These are phyloP conservation scores for Neofusicoccum laricinum DNA, from an alignment of 2,329 filamentous ascomycete genomes.

Conservation along the genomic window DNA sequence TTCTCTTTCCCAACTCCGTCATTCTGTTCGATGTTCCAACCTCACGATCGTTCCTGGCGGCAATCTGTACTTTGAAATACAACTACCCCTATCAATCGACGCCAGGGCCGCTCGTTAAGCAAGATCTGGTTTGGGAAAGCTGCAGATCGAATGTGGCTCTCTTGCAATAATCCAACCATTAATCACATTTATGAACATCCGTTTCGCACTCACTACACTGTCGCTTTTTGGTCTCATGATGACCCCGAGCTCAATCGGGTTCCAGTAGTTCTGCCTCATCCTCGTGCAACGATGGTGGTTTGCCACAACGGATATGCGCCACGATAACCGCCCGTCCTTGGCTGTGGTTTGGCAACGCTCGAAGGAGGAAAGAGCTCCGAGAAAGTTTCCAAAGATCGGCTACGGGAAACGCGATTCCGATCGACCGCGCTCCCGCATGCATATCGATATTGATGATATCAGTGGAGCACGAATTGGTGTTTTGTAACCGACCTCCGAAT, in stretches of 20 bases:
- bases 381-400: neutral
- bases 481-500: neutral
- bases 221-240: too few species aligned
- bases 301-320: too few species aligned
- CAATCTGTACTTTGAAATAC: neutral
- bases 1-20: too few species aligned
- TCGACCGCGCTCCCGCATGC: neutral
- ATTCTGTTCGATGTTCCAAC: too few species aligned
- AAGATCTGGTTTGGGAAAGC: too few species aligned
- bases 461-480: neutral
- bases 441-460: neutral
- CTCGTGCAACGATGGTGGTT: too few species aligned
- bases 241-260: too few species aligned
- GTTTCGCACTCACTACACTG: too few species aligned
- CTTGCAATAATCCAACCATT: neutral
- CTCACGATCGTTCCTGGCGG: neutral
- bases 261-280: too few species aligned
- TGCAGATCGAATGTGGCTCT: neutral
- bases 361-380: neutral
- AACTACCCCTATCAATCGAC: neutral
- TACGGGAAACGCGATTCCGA: neutral
- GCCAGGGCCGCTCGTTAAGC: conserved; percentile 1
- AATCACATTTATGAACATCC: too few species aligned
- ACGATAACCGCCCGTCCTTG: neutral
- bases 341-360: neutral